Evolutionary conservation across 805 yeast genomes (phyloP).

Genomic region (Candida piceae): DNA sequence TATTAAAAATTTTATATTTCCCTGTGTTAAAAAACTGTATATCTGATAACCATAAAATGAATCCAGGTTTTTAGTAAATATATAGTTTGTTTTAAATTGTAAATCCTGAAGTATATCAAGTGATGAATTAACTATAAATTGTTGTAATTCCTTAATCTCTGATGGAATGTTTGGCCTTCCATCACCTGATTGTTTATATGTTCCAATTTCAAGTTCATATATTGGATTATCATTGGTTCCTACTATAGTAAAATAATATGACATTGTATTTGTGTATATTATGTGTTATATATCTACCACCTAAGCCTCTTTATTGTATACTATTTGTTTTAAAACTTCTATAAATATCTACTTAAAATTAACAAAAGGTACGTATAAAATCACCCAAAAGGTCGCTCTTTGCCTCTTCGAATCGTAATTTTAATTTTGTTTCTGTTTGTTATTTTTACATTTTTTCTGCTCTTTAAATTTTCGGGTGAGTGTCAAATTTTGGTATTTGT

Average conservation of each 20-base stretch:
- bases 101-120: conserved; percentile 86
- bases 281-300: no score
- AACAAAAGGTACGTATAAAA: no score
- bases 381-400: no score
- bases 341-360: no score
- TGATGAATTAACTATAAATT: conserved; percentile 84
- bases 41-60: conserved; percentile 76
- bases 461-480: no score
- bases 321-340: no score
- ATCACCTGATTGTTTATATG: conserved; percentile 61
- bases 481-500: no score
- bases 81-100: conserved; percentile 68
- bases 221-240: conserved; percentile 84
- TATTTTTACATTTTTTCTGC: no score
- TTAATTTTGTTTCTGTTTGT: no score
- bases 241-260: conserved; percentile 84
- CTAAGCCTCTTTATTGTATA: no score
- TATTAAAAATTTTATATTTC: conserved; percentile 76
- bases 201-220: conserved; percentile 82
- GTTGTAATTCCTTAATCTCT: conserved; percentile 73
- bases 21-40: conserved; percentile 85
- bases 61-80: conserved; percentile 76
- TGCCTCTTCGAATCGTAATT: no score
- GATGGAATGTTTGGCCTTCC: conserved; percentile 62
- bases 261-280: no score